Base-by-base conservation (phyloP, 2,329 filamentous ascomycete species). In the Neofusicoccum cordaticola region DNA sequence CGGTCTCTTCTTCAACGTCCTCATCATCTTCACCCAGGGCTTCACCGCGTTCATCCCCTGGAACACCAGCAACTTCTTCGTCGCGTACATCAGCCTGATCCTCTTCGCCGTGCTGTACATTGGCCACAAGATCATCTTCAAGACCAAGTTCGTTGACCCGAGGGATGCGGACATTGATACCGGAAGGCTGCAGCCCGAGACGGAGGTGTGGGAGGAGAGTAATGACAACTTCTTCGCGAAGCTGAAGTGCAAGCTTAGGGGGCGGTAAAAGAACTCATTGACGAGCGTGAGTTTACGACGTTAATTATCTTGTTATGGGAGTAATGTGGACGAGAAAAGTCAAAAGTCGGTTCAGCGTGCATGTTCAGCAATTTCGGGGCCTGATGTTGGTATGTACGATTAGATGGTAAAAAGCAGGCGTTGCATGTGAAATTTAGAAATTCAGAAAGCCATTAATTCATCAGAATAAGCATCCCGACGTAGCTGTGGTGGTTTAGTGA, bases 121-220 rank as follows among this genome's bases (percentile, higher is more conserved):
- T 12, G 85, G 82, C 2, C 88, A 90, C 79, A 94, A 77, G 68
- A 31, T 75, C 22, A 62, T 72, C 1, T 75, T 72, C 22, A 70
- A 75, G 64, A 75, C 73, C 52, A 72, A 72, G 41, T 78, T 82
- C 51, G 71, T 82, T 66, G 75, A 74, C 8, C 69, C 79, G 2
- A 66, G 67, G 4, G 77, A 81, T 15, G 80, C 79, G 9, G 81
- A 83, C 67, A 67, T 83, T 17, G 66, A 78, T 13, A 76, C 74
- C 17, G 81, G 80, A 7, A 73, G 78, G 27, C 72, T 71, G 68
- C 65, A 50, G 39, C 39, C 52, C 15, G 60, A 57, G 60, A 65
- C 66, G 19, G 63, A 65, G 61, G 48, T 67, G 34, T 64, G 60
- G 66, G 62, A 65, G 65, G 45, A 56, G 63, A 65, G 63, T 31